These are phyloP conservation scores for Microascus cirrosus DNA, from an alignment of 2,329 filamentous ascomycete genomes.

Conservation along the genomic window DNA sequence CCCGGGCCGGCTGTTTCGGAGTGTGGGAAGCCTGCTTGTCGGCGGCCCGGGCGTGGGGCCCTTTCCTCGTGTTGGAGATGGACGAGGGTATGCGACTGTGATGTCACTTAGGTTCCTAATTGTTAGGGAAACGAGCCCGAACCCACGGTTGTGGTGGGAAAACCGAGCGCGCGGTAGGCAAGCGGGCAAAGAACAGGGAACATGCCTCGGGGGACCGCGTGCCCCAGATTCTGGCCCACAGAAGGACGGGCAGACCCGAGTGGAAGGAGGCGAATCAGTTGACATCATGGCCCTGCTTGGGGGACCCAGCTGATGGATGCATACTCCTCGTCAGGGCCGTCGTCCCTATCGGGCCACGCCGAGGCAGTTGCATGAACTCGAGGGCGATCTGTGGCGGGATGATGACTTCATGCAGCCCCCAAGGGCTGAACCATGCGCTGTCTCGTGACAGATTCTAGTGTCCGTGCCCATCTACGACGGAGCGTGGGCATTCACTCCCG, in stretches of 20 bases:
- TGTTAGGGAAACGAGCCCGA: too few relatives aligned
- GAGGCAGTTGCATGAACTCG: neutral
- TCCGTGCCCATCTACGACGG: too few relatives aligned
- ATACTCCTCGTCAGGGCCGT: neutral
- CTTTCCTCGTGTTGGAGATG: neutral
- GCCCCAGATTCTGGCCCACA: too few relatives aligned
- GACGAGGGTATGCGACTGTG: neutral
- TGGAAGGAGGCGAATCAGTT: too few relatives aligned
- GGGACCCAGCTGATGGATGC: neutral
- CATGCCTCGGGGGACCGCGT: too few relatives aligned
- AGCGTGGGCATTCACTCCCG: too few relatives aligned
- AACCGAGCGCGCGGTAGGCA: too few relatives aligned
- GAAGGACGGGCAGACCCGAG: too few relatives aligned
- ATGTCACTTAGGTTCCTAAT: neutral
- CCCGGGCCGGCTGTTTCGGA: constrained; percentile 12
- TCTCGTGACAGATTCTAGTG: too few relatives aligned
- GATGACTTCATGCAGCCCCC: neutral
- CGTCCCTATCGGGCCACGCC: neutral
- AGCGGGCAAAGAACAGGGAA: too few relatives aligned
- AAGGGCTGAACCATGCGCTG: too few relatives aligned
- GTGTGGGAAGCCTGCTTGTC: neutral
- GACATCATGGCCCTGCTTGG: neutral
- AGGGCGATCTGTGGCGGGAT: neutral
- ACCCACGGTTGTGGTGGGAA: too few relatives aligned
- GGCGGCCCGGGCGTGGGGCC: neutral